Percentiles rank a stretch among this genome's conserved stretches.
Conservation (phyloP, 495 filamentous ascomycete species). For the Penicillium canariense region DNA sequence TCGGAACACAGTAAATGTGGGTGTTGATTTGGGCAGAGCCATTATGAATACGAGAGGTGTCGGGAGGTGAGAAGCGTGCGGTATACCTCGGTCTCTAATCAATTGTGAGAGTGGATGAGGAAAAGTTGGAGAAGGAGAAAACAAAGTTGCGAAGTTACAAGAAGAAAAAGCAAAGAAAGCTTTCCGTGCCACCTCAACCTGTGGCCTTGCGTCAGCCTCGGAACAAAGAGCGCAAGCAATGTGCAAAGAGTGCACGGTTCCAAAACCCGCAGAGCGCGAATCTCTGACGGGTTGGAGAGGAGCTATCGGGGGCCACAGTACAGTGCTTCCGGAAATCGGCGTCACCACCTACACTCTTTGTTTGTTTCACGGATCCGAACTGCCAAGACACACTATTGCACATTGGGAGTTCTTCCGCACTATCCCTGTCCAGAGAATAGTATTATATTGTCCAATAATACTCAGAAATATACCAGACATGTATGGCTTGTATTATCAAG, state of each 20-base stretch:
- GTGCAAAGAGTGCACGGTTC: background rate
- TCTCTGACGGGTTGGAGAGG: background rate
- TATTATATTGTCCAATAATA: background rate
- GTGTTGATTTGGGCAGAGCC: background rate
- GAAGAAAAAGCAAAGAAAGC: background rate
- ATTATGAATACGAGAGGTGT: background rate
- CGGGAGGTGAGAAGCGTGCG: background rate
- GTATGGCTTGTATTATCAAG: background rate
- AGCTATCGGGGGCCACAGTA: no score
- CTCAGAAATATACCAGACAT: background rate
- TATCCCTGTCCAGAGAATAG: background rate
- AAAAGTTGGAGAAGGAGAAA: no score
- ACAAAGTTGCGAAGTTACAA: background rate
- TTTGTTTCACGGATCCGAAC: background rate
- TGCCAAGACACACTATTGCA: background rate
- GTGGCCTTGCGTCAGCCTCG: background rate
- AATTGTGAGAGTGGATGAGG: background rate
- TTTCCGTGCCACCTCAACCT: background rate
- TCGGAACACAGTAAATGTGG: conserved; percentile 43
- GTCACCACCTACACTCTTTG: background rate
- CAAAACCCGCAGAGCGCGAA: background rate
- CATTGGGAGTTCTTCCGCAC: background rate
- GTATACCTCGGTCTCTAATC: background rate
- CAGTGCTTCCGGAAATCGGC: no score
- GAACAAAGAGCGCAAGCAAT: background rate